Base-by-base conservation (phyloP, 108 stramenopile species). In the Fistulifera solaris region DNA sequence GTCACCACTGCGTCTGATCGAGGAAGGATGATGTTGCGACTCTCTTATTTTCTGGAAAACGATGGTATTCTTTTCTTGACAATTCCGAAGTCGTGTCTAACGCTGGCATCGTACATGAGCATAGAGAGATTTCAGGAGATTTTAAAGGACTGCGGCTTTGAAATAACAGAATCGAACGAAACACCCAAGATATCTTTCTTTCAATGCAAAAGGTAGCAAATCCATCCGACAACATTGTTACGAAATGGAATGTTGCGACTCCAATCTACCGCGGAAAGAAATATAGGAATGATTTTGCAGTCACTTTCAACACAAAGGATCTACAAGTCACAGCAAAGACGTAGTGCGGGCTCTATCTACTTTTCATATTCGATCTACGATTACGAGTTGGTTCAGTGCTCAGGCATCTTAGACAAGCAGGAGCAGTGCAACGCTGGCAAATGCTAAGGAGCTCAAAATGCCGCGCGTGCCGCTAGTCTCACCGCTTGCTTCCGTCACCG, bases 101-200 rank as follows among this genome's bases (percentile, higher is more conserved):
- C 63, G 26, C 78, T 81, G 45, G 79, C 80, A 0, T 80, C 83
- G 40, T 85, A 62, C 62, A 69, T 87, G 58, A 80, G 64, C 23
- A 25, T 38, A 42, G 55, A 52, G 15, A 40, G 68, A 15, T 93
- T 93, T 48, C 52, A 66, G 54, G 54, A 78, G 51, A 62, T 93
- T 56, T 47, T 93, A 27, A 71, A 62, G 6, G 19, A 27, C 17
- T 73, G 67, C 1, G 87, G 84, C n/a, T 86, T 93, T 56, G 67
- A 73, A 43, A 48, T 93, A 4, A 63, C 73, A 28, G 67, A 61
- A 28, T 62, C 60, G 1, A 80, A 77, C 46, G 78, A 88, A 55
- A 79, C 81, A n/a, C 87, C 86, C 4, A 81, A 82, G 54, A 59
- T 93, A 14, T 73, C 85, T 15, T 93, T 93, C 59, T 93, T 79